phyloP scores from a whole-genome alignment of 768 basidiomycete species.

The Lentinula edodes region DNA sequence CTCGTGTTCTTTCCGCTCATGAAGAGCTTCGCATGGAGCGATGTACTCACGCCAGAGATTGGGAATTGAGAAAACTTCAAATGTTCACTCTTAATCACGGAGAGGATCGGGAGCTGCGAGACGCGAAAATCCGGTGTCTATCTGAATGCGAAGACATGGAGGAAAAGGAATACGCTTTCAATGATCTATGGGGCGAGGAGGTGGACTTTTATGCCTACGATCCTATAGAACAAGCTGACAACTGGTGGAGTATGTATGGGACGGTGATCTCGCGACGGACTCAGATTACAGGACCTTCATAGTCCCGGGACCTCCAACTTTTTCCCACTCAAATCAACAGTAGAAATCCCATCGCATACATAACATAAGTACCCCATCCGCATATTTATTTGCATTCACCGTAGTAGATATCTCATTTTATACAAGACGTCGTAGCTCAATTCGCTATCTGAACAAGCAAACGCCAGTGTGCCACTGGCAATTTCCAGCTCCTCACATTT shows the following conservation, averaged over 20 bases:
- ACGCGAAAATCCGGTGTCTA: conserved; percentile 32
- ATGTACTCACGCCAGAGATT: conserved; percentile 37
- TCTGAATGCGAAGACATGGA: conserved; percentile 27
- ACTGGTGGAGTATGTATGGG: conserved; percentile 58
- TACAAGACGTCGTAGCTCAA: no score
- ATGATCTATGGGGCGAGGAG: conserved; percentile 47
- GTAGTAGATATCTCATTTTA: no score
- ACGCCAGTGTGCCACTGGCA: no score
- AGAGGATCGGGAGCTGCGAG: conserved; percentile 38
- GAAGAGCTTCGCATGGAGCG: conserved; percentile 54
- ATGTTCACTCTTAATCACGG: conserved; percentile 41
- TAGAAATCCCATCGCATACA: not conserved
- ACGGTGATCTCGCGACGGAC: conserved; percentile 18
- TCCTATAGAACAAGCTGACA: conserved; percentile 51
- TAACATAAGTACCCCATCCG: not conserved
- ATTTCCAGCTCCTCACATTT: not conserved
- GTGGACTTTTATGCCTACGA: conserved; percentile 45
- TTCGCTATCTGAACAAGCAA: no score
- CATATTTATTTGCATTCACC: not conserved
- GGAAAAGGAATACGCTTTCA: conserved; percentile 41
- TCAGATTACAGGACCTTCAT: no score
- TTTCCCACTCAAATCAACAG: not conserved
- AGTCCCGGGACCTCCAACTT: not conserved
- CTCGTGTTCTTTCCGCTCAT: conserved; percentile 45
- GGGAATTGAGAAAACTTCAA: conserved; percentile 39